phyloP scores from a whole-genome alignment of 306 rosid species.

The Betula pendula region DNA sequence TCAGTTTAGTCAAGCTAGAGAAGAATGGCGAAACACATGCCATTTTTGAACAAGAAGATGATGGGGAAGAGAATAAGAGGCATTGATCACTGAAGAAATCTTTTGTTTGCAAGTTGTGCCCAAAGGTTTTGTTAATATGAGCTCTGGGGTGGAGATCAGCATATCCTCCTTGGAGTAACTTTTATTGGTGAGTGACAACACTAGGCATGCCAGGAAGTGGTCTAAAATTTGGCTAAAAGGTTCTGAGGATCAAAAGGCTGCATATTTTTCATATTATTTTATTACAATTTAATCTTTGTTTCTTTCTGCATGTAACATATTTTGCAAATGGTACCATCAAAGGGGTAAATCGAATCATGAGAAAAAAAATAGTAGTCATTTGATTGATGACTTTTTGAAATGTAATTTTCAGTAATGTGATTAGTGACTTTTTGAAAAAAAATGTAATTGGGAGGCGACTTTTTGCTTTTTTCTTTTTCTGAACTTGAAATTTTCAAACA shows the following conservation, averaged over 20 bases:
- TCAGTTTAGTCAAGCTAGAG: slow-evolving; percentile 65
- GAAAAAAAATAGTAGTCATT: background rate
- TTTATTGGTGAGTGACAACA: slow-evolving; percentile 28
- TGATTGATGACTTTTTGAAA: too few species aligned
- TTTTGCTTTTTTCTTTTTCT: too few species aligned
- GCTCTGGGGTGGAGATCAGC: background rate
- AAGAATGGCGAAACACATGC: slow-evolving; percentile 34
- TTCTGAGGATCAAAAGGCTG: slow-evolving; percentile 28
- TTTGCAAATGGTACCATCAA: slow-evolving; percentile 10
- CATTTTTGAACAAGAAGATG: slow-evolving; percentile 52
- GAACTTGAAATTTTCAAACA: too few species aligned
- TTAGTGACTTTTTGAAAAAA: too few species aligned
- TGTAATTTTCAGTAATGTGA: too few species aligned
- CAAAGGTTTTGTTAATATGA: slow-evolving; percentile 2
- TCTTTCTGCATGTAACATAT: slow-evolving; percentile 35
- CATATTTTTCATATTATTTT: slow-evolving; percentile 7
- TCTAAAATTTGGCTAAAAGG: slow-evolving; percentile 45
- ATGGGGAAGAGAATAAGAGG: slow-evolving; percentile 78
- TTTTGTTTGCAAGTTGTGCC: slow-evolving; percentile 8
- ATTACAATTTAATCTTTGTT: slow-evolving; percentile 23
- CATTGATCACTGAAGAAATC: slow-evolving; percentile 41
- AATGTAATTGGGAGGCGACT: too few species aligned
- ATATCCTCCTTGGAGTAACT: slow-evolving; percentile 13
- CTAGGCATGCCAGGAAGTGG: slow-evolving; percentile 31
- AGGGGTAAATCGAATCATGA: background rate